Percentiles rank a stretch among this genome's conserved stretches.
These are phyloP conservation scores for Gynandropsis gynandra DNA, from an alignment of 345 rosid species.

Conservation along the genomic window DNA sequence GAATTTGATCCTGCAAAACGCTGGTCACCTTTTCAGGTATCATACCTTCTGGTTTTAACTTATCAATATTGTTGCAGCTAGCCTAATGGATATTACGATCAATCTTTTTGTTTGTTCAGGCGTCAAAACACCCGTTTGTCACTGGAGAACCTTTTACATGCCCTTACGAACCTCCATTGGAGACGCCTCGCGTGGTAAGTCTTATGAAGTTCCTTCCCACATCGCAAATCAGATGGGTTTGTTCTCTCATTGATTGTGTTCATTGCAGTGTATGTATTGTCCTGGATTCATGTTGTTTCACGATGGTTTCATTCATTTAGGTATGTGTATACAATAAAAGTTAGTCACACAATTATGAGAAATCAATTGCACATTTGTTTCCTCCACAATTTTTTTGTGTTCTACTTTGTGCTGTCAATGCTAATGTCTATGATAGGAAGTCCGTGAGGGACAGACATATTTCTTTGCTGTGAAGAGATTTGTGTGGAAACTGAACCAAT, in stretches of 20 bases:
- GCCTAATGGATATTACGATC: conserved; percentile 6
- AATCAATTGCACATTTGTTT: conserved; percentile 8
- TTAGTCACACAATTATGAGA: conserved; percentile 10
- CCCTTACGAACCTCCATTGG: conserved; percentile 81
- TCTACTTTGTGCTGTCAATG: conserved; percentile 10
- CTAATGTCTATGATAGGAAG: conserved; percentile 4
- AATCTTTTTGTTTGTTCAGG: conserved; percentile 45
- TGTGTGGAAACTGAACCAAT: conserved; percentile 17
- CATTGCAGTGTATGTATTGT: conserved; percentile 8
- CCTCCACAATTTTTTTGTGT: background rate
- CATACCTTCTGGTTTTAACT: conserved; percentile 12
- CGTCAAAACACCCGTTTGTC: conserved; percentile 95
- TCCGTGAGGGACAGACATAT: conserved; percentile 3
- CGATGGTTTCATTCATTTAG: conserved; percentile 6
- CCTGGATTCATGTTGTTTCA: conserved; percentile 4
- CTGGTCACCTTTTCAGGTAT: conserved; percentile 99
- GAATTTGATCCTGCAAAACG: conserved; percentile 99
- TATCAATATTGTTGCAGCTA: conserved; percentile 6
- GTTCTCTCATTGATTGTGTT: conserved; percentile 6
- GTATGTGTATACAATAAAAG: too few relatives aligned
- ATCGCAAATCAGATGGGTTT: conserved; percentile 17
- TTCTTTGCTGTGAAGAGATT: conserved; percentile 14
- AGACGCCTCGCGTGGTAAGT: conserved; percentile 83
- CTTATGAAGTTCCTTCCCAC: conserved; percentile 17
- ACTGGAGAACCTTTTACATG: conserved; percentile 95